Percentiles rank a stretch among this genome's conserved stretches.
These are phyloP conservation scores for Alternaria brassicae DNA, from an alignment of 2,329 filamentous ascomycete species.

Conservation along the genomic window DNA sequence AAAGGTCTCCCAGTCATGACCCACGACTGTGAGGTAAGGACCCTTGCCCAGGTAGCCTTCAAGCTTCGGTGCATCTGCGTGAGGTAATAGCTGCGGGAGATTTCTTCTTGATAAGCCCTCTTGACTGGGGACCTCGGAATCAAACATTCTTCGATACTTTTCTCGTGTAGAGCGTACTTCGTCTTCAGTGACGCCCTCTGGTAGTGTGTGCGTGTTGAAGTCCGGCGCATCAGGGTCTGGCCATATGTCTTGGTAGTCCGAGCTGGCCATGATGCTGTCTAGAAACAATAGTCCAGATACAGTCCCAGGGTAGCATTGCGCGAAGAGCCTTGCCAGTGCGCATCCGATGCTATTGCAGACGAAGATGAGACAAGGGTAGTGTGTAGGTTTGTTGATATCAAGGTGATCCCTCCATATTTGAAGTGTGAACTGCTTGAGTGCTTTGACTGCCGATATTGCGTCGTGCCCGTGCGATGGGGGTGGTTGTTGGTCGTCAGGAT, in stretches of 20 bases:
- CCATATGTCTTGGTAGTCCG: constrained; percentile 62
- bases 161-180: constrained; percentile 47
- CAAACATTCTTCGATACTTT: constrained; percentile 54
- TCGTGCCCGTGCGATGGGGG: constrained; percentile 58
- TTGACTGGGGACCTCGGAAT: constrained; percentile 58
- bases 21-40: constrained; percentile 59
- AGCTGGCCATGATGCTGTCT: constrained; percentile 65
- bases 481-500: constrained; percentile 48
- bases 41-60: constrained; percentile 44
- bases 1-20: constrained; percentile 62
- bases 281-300: constrained; percentile 61
- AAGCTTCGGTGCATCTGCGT: constrained; percentile 53
- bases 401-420: constrained; percentile 50
- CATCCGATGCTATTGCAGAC: constrained; percentile 63
- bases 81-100: constrained; percentile 54
- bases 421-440: constrained; percentile 55
- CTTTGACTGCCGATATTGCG: constrained; percentile 52
- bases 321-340: constrained; percentile 61
- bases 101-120: constrained; percentile 60
- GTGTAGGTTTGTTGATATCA: constrained; percentile 42
- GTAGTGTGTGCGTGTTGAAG: constrained; percentile 55
- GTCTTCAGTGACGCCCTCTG: constrained; percentile 48
- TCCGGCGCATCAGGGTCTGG: constrained; percentile 60
- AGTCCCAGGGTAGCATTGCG: constrained; percentile 54
- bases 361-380: constrained; percentile 51